These are phyloP conservation scores for Hura crepitans DNA, from an alignment of 441 rosid species.

Conservation along the genomic window DNA sequence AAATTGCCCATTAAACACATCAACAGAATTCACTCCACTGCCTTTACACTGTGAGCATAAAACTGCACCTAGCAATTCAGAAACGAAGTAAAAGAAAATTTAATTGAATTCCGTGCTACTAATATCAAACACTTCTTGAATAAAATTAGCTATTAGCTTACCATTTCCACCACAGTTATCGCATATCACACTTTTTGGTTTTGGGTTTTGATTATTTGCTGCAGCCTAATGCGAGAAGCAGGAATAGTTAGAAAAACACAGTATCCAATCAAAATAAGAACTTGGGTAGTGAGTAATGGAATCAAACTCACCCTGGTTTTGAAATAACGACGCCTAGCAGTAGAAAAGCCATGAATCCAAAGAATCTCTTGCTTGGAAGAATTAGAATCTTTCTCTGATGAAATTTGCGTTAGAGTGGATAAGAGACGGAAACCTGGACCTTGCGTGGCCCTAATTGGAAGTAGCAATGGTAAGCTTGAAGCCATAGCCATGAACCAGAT, in stretches of 20 bases:
- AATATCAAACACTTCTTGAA: neutral
- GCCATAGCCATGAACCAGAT: constrained; percentile 28
- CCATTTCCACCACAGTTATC: constrained; percentile 51
- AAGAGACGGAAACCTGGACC: constrained; percentile 20
- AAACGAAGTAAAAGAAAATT: neutral
- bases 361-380: constrained; percentile 10
- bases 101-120: neutral
- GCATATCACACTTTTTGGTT: constrained; percentile 47
- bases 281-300: neutral
- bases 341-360: constrained; percentile 9
- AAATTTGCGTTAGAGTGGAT: neutral
- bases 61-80: constrained; percentile 38
- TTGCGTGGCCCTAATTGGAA: constrained; percentile 15
- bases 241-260: neutral
- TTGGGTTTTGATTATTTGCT: constrained; percentile 28
- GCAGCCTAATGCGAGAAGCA: constrained; percentile 34
- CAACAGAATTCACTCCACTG: constrained; percentile 47
- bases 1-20: constrained; percentile 47
- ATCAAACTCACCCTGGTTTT: constrained; percentile 30
- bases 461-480: constrained; percentile 16
- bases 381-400: neutral
- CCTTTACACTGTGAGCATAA: constrained; percentile 60
- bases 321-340: constrained; percentile 7
- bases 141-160: constrained; percentile 10
- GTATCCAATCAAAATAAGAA: neutral